These are phyloP conservation scores for Colletotrichum liriopes DNA, from an alignment of 2,329 filamentous ascomycete genomes.

Conservation along the genomic window DNA sequence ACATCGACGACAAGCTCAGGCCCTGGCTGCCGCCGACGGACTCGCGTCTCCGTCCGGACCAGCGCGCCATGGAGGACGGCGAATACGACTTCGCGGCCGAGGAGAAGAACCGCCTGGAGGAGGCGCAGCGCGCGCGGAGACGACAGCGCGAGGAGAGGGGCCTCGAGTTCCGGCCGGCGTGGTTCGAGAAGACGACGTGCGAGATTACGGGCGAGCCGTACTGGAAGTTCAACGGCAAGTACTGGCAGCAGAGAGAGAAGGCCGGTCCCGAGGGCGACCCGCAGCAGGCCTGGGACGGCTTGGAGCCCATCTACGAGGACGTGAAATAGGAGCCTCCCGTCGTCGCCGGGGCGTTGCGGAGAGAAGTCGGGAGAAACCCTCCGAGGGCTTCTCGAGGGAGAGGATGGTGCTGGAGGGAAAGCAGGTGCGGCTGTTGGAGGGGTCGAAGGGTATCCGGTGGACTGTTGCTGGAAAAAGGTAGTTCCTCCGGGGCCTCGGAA, in stretches of 20 bases:
- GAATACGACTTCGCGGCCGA: constrained; percentile 92
- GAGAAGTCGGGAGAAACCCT: neutral
- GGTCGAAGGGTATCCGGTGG: constrained; percentile 13
- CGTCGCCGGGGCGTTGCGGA: neutral
- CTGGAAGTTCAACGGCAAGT: constrained; percentile 91
- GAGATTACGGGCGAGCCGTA: constrained; percentile 88
- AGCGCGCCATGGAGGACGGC: constrained; percentile 99
- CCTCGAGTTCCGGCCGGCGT: constrained; percentile 86
- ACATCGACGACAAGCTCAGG: constrained; percentile 85
- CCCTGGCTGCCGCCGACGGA: constrained; percentile 91
- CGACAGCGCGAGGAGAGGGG: constrained; percentile 81
- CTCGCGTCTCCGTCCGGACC: constrained; percentile 92
- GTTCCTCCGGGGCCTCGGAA: neutral
- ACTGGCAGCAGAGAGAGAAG: constrained; percentile 83
- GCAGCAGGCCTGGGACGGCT: constrained; percentile 73
- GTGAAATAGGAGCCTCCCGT: constrained; percentile 21
- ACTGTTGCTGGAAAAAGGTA: constrained; percentile 14
- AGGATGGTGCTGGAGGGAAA: neutral
- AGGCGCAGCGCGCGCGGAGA: constrained; percentile 87
- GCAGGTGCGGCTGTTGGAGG: constrained; percentile 8
- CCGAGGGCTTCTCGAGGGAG: neutral
- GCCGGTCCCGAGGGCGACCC: constrained; percentile 72
- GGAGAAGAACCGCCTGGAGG: constrained; percentile 95
- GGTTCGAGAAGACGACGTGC: constrained; percentile 84
- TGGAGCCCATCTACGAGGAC: constrained; percentile 82